These are phyloP conservation scores for Komagataella populi DNA, from an alignment of 805 yeast species.

Conservation along the genomic window DNA sequence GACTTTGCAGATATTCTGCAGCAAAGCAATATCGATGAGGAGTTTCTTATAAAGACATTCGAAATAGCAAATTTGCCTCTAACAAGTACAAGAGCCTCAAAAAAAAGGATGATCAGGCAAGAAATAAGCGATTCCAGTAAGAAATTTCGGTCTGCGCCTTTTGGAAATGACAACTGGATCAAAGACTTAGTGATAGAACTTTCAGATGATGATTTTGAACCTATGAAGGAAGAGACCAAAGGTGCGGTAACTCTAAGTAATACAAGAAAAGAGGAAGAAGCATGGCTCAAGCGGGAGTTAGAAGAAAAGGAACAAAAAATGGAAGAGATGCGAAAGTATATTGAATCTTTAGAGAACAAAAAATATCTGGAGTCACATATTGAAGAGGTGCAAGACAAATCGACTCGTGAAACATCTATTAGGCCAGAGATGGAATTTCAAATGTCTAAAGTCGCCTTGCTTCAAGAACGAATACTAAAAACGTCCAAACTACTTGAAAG, in stretches of 20 bases:
- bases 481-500: not conserved
- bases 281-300: slow-evolving; percentile 1
- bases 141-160: slow-evolving; percentile 3
- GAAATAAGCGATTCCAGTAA: not conserved
- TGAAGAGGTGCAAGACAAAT: not conserved
- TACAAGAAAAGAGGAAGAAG: slow-evolving; percentile 1
- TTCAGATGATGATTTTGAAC: slow-evolving; percentile 7
- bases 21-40: not conserved
- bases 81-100: not conserved
- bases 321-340: slow-evolving; percentile 8
- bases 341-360: slow-evolving; percentile 6
- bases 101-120: not conserved
- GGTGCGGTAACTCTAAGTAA: not conserved
- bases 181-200: slow-evolving; percentile 7
- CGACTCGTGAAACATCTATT: not conserved
- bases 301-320: slow-evolving; percentile 8
- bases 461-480: not conserved
- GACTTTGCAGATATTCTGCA: slow-evolving; percentile 7
- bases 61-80: not conserved
- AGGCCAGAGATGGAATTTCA: not conserved
- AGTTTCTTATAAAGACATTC: not conserved
- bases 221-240: not conserved
- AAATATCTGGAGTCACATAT: not conserved
- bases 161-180: slow-evolving; percentile 9
- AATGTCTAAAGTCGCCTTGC: not conserved